phyloP scores from a whole-genome alignment of 164 flowering plant genomes.

The Macadamia integrifolia region DNA sequence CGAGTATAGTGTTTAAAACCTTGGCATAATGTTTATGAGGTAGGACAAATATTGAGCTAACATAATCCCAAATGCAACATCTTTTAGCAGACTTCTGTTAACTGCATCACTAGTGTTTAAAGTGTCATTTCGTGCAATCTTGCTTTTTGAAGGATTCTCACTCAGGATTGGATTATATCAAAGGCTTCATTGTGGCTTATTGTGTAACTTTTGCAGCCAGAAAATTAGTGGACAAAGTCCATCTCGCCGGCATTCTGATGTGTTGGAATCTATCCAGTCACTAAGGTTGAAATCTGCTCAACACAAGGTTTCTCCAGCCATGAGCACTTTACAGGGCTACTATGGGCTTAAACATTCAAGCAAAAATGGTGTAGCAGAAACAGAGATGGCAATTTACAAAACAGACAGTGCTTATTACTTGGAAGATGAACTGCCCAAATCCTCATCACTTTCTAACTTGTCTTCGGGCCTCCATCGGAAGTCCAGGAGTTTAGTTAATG shows the following conservation, averaged over 20 bases:
- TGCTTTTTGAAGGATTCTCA: too few relatives aligned
- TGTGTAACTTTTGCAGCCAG: slow-evolving; percentile 32
- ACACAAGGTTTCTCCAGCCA: slow-evolving; percentile 58
- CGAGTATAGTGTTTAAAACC: too few relatives aligned
- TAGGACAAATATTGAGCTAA: too few relatives aligned
- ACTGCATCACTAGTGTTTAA: too few relatives aligned
- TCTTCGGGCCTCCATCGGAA: slow-evolving; percentile 44
- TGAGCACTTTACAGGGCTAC: slow-evolving; percentile 69
- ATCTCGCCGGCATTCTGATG: slow-evolving; percentile 26
- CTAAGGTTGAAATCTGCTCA: slow-evolving; percentile 40
- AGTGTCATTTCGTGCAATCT: too few relatives aligned
- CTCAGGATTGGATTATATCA: too few relatives aligned
- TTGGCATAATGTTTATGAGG: too few relatives aligned
- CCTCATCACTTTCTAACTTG: slow-evolving; percentile 23
- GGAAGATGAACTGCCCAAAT: slow-evolving; percentile 36
- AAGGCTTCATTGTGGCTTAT: background rate
- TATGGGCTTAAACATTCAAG: slow-evolving; percentile 50
- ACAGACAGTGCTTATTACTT: slow-evolving; percentile 28
- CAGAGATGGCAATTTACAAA: slow-evolving; percentile 51
- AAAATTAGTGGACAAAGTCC: slow-evolving; percentile 28
- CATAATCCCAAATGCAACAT: too few relatives aligned
- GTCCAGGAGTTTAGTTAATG: slow-evolving; percentile 54
- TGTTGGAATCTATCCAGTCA: slow-evolving; percentile 66
- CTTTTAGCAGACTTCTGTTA: too few relatives aligned
- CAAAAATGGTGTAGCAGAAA: slow-evolving; percentile 21